These are phyloP conservation scores for Diatrype stigma DNA, from an alignment of 2,329 filamentous ascomycete species.

Conservation along the genomic window DNA sequence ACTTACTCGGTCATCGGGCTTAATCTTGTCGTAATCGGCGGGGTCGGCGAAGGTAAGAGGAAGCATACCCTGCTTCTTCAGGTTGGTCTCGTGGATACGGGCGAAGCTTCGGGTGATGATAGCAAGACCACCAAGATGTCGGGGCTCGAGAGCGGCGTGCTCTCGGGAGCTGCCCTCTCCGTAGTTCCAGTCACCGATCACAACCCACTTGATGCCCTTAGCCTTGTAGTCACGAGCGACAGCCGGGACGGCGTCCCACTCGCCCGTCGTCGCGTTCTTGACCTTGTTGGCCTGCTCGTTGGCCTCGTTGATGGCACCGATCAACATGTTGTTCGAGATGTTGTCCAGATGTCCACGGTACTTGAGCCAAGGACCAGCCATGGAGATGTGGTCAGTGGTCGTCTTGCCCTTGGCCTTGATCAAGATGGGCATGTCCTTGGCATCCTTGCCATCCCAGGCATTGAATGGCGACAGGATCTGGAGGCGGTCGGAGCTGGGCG, in stretches of 20 bases:
- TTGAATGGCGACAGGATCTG: slow-evolving; percentile 85
- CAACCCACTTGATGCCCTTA: slow-evolving; percentile 94
- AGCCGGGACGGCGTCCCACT: slow-evolving; percentile 83
- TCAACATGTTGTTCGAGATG: slow-evolving; percentile 99
- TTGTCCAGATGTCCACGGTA: slow-evolving; percentile 99
- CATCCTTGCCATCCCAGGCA: slow-evolving; percentile 90
- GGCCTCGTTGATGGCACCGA: slow-evolving; percentile 91
- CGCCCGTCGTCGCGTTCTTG: slow-evolving; percentile 80
- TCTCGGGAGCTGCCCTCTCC: slow-evolving; percentile 97
- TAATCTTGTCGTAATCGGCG: slow-evolving; percentile 96
- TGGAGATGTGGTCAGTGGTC: slow-evolving; percentile 95
- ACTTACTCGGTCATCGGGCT: slow-evolving; percentile 75
- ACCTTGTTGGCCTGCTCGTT: slow-evolving; percentile 98
- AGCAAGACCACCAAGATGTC: slow-evolving; percentile 92
- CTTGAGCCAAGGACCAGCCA: slow-evolving; percentile 96
- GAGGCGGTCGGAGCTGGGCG: slow-evolving; percentile 87
- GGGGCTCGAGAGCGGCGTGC: slow-evolving; percentile 95
- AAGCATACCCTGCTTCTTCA: slow-evolving; percentile 99
- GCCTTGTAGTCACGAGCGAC: slow-evolving; percentile 98
- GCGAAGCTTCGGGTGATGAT: slow-evolving; percentile 96
- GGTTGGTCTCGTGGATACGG: slow-evolving; percentile 99
- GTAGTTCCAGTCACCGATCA: slow-evolving; percentile 99
- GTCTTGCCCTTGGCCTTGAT: slow-evolving; percentile 98
- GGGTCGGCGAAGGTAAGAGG: slow-evolving; percentile 92
- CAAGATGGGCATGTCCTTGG: slow-evolving; percentile 76